phyloP scores from a whole-genome alignment of 1,284 basidiomycete species.

The Xerocomus alliaceus region DNA sequence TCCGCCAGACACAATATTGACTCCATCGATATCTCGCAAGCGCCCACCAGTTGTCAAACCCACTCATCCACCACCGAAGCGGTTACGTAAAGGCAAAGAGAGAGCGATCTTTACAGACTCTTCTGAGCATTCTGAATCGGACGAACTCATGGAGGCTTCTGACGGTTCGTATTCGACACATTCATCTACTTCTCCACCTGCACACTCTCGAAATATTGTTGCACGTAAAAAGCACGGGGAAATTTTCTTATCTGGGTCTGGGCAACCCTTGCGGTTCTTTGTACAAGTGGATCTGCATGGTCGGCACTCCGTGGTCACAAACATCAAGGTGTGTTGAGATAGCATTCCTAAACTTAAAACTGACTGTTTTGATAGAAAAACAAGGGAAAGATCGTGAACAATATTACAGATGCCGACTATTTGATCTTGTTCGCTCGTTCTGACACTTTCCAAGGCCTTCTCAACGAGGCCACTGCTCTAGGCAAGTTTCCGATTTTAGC shows the following conservation, averaged over 20 bases:
- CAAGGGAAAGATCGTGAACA: conserved; percentile 61
- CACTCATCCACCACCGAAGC: conserved; percentile 28
- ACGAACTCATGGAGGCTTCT: conserved; percentile 17
- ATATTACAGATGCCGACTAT: conserved; percentile 61
- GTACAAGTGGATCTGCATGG: conserved; percentile 62
- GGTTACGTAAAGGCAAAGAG: conserved; percentile 39
- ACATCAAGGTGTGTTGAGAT: conserved; percentile 59
- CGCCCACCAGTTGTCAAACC: conserved; percentile 24
- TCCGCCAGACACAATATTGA: conserved; percentile 9
- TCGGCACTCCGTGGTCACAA: conserved; percentile 52
- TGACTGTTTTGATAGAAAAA: conserved; percentile 55
- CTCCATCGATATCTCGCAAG: conserved; percentile 32
- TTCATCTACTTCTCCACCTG: conserved; percentile 19
- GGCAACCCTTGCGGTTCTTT: conserved; percentile 55
- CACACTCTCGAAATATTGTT: conserved; percentile 23
- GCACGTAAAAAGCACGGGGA: conserved; percentile 31
- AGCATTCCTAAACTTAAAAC: background rate
- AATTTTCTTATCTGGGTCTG: conserved; percentile 39
- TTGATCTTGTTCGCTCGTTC: conserved; percentile 58
- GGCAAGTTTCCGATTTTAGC: conserved; percentile 52
- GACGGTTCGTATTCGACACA: conserved; percentile 15
- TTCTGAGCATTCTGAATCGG: conserved; percentile 29
- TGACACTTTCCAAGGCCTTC: conserved; percentile 55
- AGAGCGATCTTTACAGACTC: conserved; percentile 23
- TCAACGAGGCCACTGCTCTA: conserved; percentile 46